These are phyloP conservation scores for Podaxis rugospora DNA, from an alignment of 768 basidiomycete genomes.

Conservation along the genomic window DNA sequence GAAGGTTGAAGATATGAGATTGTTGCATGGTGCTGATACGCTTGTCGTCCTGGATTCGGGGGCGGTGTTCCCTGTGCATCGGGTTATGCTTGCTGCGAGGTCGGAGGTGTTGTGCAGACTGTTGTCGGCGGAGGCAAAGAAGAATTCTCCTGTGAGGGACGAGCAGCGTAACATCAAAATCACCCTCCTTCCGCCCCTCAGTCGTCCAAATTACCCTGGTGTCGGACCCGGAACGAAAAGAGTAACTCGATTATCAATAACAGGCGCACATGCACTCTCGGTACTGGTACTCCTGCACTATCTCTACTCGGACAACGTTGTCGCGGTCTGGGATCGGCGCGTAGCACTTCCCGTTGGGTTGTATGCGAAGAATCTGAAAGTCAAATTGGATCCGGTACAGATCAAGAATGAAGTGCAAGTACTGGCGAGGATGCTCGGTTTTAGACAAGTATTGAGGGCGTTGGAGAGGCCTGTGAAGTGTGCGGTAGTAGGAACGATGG, in stretches of 20 bases:
- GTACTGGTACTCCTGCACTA: slow-evolving; percentile 77
- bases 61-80: slow-evolving; percentile 56
- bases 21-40: slow-evolving; percentile 60
- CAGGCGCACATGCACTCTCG: slow-evolving; percentile 59
- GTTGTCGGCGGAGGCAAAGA: slow-evolving; percentile 27
- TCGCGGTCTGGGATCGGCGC: slow-evolving; percentile 82
- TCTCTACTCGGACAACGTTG: slow-evolving; percentile 82
- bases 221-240: slow-evolving; percentile 19
- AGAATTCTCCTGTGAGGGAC: slow-evolving; percentile 9
- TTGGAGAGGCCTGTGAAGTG: slow-evolving; percentile 63
- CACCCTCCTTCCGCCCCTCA: slow-evolving; percentile 4
- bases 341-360: slow-evolving; percentile 45
- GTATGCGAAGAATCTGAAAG: slow-evolving; percentile 31
- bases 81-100: slow-evolving; percentile 60
- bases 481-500: slow-evolving; percentile 42
- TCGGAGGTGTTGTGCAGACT: slow-evolving; percentile 36
- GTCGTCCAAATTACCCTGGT: slow-evolving; percentile 18
- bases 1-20: slow-evolving; percentile 16
- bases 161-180: slow-evolving; percentile 13
- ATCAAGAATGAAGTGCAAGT: slow-evolving; percentile 62
- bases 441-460: slow-evolving; percentile 49
- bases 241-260: slow-evolving; percentile 36
- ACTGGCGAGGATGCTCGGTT: slow-evolving; percentile 54
- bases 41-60: slow-evolving; percentile 39
- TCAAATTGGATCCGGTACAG: slow-evolving; percentile 38